Percentiles rank a stretch among this genome's conserved stretches.
Conservation (phyloP, 2,329 filamentous ascomycete species). For the Colletotrichum acutatum region DNA sequence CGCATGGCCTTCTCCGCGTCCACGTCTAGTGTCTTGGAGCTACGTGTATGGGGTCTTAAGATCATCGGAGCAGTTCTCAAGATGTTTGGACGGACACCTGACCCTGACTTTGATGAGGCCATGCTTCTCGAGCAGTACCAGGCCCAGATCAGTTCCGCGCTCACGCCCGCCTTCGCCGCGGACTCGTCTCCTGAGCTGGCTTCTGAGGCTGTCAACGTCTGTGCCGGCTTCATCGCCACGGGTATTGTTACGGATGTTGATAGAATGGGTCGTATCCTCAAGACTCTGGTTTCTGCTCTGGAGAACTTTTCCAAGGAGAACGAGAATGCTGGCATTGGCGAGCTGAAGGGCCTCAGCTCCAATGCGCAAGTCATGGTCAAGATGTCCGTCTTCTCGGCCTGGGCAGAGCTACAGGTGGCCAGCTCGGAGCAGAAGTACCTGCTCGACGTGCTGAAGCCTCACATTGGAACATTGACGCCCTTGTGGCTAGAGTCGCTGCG, state of each 20-base stretch:
- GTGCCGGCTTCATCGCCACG: conserved; percentile 96
- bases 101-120: conserved; percentile 97
- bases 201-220: conserved; percentile 95
- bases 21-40: conserved; percentile 89
- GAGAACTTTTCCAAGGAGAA: conserved; percentile 90
- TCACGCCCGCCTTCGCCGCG: conserved; percentile 94
- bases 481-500: conserved; percentile 93
- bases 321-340: conserved; percentile 88
- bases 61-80: conserved; percentile 94
- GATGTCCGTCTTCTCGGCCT: conserved; percentile 95
- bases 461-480: conserved; percentile 89
- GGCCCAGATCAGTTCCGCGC: conserved; percentile 94
- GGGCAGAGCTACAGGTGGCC: conserved; percentile 96
- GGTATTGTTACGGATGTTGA: conserved; percentile 98
- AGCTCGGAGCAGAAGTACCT: conserved; percentile 93
- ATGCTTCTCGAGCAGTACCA: conserved; percentile 98
- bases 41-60: conserved; percentile 90
- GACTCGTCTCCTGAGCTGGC: conserved; percentile 97
- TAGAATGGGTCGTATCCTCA: conserved; percentile 97
- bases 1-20: conserved; percentile 98
- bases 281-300: conserved; percentile 88
- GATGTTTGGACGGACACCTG: conserved; percentile 94
- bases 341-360: conserved; percentile 90
- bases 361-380: conserved; percentile 99
- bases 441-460: conserved; percentile 86